phyloP scores from a whole-genome alignment of 148 eudicot species.

The Pouteria glomerata region DNA sequence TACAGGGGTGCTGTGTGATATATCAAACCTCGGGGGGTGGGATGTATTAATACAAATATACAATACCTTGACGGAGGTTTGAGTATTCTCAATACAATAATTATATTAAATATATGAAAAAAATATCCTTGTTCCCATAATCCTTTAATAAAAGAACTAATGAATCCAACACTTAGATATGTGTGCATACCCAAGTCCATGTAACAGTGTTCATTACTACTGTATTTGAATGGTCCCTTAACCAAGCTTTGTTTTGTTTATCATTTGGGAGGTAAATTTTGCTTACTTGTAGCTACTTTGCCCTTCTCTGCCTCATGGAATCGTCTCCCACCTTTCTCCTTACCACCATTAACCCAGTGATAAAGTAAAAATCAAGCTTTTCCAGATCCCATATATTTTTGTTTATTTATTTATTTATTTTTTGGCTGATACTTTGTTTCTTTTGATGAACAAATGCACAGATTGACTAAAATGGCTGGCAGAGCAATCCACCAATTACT shows the following conservation, averaged over 20 bases:
- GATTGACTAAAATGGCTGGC: slow-evolving; percentile 49
- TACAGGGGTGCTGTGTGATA: no score
- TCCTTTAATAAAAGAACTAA: no score
- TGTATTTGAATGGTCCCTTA: not conserved
- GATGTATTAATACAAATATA: no score
- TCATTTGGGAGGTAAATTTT: not conserved
- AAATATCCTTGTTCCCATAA: no score
- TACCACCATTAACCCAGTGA: not conserved
- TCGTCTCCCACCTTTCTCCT: not conserved
- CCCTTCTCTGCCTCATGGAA: not conserved
- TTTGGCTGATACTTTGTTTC: not conserved
- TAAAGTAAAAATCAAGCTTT: not conserved
- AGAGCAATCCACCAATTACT: slow-evolving; percentile 56
- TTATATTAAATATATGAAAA: no score
- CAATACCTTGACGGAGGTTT: no score
- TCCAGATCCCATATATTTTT: not conserved
- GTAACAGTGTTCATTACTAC: not conserved
- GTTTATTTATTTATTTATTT: not conserved
- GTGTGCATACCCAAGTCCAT: no score
- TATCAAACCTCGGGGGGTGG: no score
- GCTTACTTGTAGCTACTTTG: not conserved
- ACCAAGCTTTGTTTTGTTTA: not conserved
- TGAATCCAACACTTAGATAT: no score
- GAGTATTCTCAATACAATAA: no score
- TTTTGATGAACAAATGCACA: slow-evolving; percentile 8